Evolutionary conservation across 176 grass and related monocot species (phyloP), one percentile per base, ranked within the genome.

Genomic region (Panicum miliaceum): DNA sequence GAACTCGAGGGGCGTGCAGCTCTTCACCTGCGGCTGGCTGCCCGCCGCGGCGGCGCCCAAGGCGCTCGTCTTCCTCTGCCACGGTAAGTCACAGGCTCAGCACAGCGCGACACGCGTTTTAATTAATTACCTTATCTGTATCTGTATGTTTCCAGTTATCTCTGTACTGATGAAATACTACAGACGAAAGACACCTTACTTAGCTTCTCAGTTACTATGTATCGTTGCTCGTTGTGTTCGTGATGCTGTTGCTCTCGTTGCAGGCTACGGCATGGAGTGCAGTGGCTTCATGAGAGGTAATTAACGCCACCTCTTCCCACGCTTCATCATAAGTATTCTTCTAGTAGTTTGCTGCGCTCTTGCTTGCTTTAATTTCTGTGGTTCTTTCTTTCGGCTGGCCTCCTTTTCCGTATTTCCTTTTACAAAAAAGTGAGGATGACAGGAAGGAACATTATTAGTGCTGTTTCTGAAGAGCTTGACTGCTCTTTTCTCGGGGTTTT

Each of bases 221-320:
- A 8, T 11, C 8, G 8, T 4, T 52, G 3, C 4, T 4, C 16
- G 14, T 9, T n/a, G n/a, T n/a, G n/a, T n/a, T n/a, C n/a, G n/a
- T n/a, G n/a, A n/a, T n/a, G n/a, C n/a, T n/a, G n/a, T n/a, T n/a
- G n/a, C n/a, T n/a, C n/a, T n/a, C n/a, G n/a, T n/a, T 53, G 9
- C 90, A 97, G 95, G 92, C 19, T 98, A 98, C 80, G 95, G 92
- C 67, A 93, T 98, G 95, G 95, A 98, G 46, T 98, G 95, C 82
- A 95, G 95, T 41, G 76, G 79, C 45, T 98, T 91, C 82, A 98
- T 98, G 95, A 98, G 76, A 98, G 95, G 95, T 94, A 74, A 16
- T 7, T 20, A 54, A 57, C 53, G 52, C 52, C 13, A 2, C 18
- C 52, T 22, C 60, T 11, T 32, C 7, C 3, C 12, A 38, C 20